Percentiles rank a stretch among this genome's conserved stretches.
These are phyloP conservation scores for Fragilaria crotonensis DNA, from an alignment of 108 stramenopile genomes.

Conservation along the genomic window DNA sequence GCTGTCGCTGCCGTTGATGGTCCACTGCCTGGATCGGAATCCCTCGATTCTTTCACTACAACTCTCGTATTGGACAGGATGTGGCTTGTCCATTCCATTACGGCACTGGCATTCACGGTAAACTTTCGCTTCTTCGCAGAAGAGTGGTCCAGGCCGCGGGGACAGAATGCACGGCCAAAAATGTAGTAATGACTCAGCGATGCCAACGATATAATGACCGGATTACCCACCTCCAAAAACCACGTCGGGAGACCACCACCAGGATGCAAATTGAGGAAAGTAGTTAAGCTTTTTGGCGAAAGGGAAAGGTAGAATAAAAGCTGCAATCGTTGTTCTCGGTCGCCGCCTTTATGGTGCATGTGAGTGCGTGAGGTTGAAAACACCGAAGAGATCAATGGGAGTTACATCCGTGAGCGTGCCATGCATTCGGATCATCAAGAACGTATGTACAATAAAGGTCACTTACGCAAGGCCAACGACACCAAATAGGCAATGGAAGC, in stretches of 20 bases:
- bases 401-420: neutral
- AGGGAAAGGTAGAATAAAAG: conserved; percentile 66
- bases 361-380: neutral
- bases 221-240: conserved; percentile 64
- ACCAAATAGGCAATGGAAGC: neutral
- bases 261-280: conserved; percentile 54
- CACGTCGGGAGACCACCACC: conserved; percentile 71
- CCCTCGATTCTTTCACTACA: neutral
- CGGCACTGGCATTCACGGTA: neutral
- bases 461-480: conserved; percentile 6
- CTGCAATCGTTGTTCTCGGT: conserved; percentile 56
- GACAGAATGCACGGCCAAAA: conserved; percentile 40
- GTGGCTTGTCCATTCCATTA: neutral
- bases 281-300: conserved; percentile 36
- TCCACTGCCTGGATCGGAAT: too few species aligned
- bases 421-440: neutral
- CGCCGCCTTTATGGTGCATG: conserved; percentile 31
- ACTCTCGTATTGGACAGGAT: neutral
- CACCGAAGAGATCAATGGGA: neutral
- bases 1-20: neutral
- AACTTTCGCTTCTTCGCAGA: neutral
- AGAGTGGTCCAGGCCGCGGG: neutral
- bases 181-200: conserved; percentile 67
- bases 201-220: conserved; percentile 42
- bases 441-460: neutral